These are phyloP conservation scores for Pycnococcus provasolii DNA, from an alignment of 139 green algal genomes.

Conservation along the genomic window DNA sequence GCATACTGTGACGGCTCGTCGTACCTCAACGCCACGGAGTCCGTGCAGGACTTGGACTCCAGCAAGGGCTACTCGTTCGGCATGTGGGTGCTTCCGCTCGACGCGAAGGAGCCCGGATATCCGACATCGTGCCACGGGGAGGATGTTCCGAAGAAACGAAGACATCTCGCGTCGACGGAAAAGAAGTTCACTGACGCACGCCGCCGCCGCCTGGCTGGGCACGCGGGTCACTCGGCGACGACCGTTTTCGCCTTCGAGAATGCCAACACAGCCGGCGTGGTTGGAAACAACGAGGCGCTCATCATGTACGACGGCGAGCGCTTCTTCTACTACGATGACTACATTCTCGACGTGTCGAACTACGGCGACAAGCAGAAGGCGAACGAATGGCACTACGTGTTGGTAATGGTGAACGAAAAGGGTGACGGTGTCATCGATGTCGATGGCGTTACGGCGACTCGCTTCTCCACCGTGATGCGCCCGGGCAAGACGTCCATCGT, in stretches of 20 bases:
- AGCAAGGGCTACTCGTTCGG: conserved; percentile 15
- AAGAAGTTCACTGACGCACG: neutral
- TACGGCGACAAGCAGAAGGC: neutral
- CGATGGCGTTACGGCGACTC: neutral
- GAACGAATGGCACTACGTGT: conserved; percentile 22
- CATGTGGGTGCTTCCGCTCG: conserved; percentile 15
- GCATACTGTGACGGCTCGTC: conserved; percentile 19
- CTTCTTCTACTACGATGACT: conserved; percentile 31
- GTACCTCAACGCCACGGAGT: conserved; percentile 4
- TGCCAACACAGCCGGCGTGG: neutral
- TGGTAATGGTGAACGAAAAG: neutral
- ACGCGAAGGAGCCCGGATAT: neutral
- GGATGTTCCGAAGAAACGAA: neutral
- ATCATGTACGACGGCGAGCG: conserved; percentile 23
- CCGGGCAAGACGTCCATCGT: neutral
- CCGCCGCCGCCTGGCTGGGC: too few relatives aligned
- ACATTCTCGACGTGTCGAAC: conserved; percentile 11
- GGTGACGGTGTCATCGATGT: conserved; percentile 9
- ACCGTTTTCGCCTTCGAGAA: conserved; percentile 17
- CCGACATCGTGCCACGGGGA: neutral
- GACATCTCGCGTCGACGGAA: neutral
- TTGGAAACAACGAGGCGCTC: conserved; percentile 4
- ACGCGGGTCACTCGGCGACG: neutral
- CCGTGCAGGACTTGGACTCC: neutral
- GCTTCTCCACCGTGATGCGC: conserved; percentile 14